Base-by-base conservation (phyloP, 352 stramenopile genomes). In the Globisporangium acanthophoron region DNA sequence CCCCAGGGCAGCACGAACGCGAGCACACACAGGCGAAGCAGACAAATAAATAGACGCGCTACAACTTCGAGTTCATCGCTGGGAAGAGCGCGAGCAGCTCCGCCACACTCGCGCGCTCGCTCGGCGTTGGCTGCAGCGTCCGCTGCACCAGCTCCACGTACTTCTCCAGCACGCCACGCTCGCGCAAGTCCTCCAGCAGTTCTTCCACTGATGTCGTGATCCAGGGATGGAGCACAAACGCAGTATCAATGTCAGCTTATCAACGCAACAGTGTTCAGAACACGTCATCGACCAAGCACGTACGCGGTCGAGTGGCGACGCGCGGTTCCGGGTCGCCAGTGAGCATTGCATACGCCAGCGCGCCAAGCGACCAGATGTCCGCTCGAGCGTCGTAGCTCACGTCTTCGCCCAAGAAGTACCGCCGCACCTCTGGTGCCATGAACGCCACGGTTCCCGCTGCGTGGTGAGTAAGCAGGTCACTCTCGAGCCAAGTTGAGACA, bases 301-400 rank as follows among this genome's bases (percentile, higher is more conserved):
- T 69, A 88, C 78, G 59, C 69, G 76, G 74, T 51, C 81, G 72
- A 33, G 76, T 90, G 5, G 78, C 80, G 11, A 93, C 78, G 45
- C 70, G 74, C 4, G 81, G 84, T 63, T 93, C 84, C 0, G 72
- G 65, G 35, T 86, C 66, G 0, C 84, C 84, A 7, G 69, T 81
- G 27, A 92, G 56, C 74, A 93, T 88, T 3, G 78, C 81, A 13
- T 90, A 70, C 16, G 76, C 79, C 18, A 92, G 59, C 46, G 74
- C 84, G n/a, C 84, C 84, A 3, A 93, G 76, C 21, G 81, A 92
- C 81, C 84, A 93, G 54, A 92, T 76, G 49, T 93, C 84, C 27
- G 81, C 84, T 29, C 73, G 75, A 53, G 66, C 57, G 44, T 90
- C 73, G 62, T 91, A 93, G 40, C 69, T 81, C 47, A 92, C 78